Evolutionary conservation across 2,329 filamentous ascomycete species (phyloP), one percentile per base, ranked within the genome.

Genomic region (Eutypa lata): DNA sequence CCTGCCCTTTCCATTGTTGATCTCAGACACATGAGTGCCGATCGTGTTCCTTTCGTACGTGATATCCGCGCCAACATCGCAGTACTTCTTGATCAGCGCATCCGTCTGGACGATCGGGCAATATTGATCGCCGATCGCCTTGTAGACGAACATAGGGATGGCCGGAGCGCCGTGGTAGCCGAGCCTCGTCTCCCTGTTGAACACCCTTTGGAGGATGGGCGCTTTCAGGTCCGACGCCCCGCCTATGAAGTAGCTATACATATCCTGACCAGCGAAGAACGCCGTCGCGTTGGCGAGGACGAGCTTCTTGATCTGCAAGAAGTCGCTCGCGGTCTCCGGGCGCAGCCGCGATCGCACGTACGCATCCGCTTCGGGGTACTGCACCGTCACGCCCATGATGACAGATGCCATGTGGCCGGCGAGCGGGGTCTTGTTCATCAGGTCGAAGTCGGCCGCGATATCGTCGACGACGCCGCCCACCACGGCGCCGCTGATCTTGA

Each of bases 81-180:
- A 78, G 52, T 72, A 75, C n/a, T 61, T 61, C 2, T 67, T 26
- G 2, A 77, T 68, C 33, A 78, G 56, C 0, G 48, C 59, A 51
- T 77, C 74, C 2, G 71, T 76, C n/a, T 73, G 70, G 3, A 59
- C 59, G 13, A 75, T 63, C 2, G 66, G 64, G n/a, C 66, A 71
- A 50, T 76, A 60, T 52, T 76, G 69, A 47, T 79, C 76, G 1
- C 63, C 54, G 45, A 73, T 65, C 0, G 74, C 71, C 52, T 79
- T 76, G 63, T 79, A 78, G 2, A 75, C 61, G 53, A 74, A 73
- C 2, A 78, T 22, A 1, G 74, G 74, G 59, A 74, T 73, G 28
- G 68, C 58, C 1, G 76, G 76, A 1, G 70, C 61, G 7, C 72
- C 71, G 51, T 74, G 68, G 18, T 54, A 71, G 11, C 50, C 55